Base-by-base conservation (phyloP, 2,329 filamentous ascomycete genomes). In the Aspergillus japonicus region DNA sequence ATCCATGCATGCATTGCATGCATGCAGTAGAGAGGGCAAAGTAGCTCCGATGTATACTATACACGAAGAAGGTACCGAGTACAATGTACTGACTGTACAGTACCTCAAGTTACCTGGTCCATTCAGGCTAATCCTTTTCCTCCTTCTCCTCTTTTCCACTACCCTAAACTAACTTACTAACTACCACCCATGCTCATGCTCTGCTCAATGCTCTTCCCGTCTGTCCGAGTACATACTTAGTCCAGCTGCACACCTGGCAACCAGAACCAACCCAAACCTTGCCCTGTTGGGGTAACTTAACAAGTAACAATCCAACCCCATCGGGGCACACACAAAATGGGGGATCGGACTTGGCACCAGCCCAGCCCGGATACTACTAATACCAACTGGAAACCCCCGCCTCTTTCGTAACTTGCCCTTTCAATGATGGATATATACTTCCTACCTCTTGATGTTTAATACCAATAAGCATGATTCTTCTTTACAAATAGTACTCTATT, bases 291-390 rank as follows among this genome's bases (percentile, higher is more conserved):
- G 21, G 21, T 21, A 21, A 21, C 21, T 21, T 21, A 21, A 21
- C 21, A 8, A 8, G 26, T 29, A 29, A 29, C 26, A 29, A 29
- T 29, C 26, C 26, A 7, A 8, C 8, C 8, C 26, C 26, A 29
- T 49, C 54, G 58, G 62, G 60, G 60, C 57, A 64, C 65, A 66
- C 65, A 67, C 64, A 67, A 65, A 44, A 68, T 59, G 62, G 62
- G 2, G 66, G 62, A 64, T 59, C 39, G 26, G 60, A 54, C 65
- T 69, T 69, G 67, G 67, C 67, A 56, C 26, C 64, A 64, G 56
- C 26, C 26, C 64, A 64, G 56, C 26, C 64, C 66, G 67, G 67
- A 65, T 67, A 12, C 5, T 35, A 10, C 2, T 26, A 8, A 26
- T 35, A 55, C 58, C n/a, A 44, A 64, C 56, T 58, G 61, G 57